Evolutionary conservation across 2,329 filamentous ascomycete species (phyloP), one percentile per base, ranked within the genome.

Genomic region (Colletotrichum noveboracense): DNA sequence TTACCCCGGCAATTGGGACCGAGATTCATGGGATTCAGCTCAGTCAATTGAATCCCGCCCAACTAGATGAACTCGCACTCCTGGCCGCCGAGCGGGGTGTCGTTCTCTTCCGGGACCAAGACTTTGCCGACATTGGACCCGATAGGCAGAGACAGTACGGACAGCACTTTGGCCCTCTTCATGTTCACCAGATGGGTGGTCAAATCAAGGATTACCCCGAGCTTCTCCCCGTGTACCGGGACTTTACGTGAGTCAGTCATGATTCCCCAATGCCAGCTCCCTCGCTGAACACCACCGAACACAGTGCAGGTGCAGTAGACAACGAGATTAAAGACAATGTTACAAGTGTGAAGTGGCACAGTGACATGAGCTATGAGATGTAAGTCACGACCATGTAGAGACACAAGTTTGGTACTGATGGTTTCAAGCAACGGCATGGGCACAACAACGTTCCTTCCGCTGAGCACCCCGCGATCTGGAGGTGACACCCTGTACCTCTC

Each of bases 1-100:
- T 67, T n/a, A 71, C 62, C 1, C 62, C 70, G 8, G 79, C 81
- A 58, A 85, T 87, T 60, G 85, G 86, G 38, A 86, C 84, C 10
- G 86, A 87, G 77, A 84, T 87, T 67, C 80, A 82, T 9, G 85
- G 84, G 1, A 78, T 86, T 28, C 85, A 87, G 77, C 78, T 87
- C 14, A 84, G 83, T 21, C 78, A 84, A 66, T 80, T 87, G 55
- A 83, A 79, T 7, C 81, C 84, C 70, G 78, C 79, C 38, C 85
- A 86, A 67, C 85, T 83, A 75, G 85, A 87, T 77, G 85, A 87
- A 75, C 78, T 87, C 10, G 85, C 84, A 0, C 79, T 86, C 1
- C 77, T 87, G 6, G 83, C 85, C 67, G 85, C 85, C 2, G 83
- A 86, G 79, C 81, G 84, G 48, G 82, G 83, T 7, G 84, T 86